Percentiles rank a stretch among this genome's conserved stretches.
Evolutionary conservation across 73 alveolate genomes (phyloP).

Genomic region (Tetrahymena malaccensis): DNA sequence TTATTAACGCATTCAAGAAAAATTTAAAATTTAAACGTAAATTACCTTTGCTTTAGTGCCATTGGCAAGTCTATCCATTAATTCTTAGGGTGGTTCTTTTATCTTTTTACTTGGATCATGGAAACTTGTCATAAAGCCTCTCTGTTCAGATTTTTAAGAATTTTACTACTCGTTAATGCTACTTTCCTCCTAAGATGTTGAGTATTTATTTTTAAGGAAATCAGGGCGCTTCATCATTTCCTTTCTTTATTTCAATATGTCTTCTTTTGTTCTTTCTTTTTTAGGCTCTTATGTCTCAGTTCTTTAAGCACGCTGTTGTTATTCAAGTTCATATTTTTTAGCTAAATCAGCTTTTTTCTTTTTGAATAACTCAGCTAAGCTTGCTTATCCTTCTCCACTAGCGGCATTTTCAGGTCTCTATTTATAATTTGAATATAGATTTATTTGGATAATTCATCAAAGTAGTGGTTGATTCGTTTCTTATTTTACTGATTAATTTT

Average conservation of each 20-base stretch:
- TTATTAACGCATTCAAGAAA: background rate
- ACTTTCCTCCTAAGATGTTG: background rate
- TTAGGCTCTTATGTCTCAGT: conserved; percentile 1
- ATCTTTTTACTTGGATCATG: background rate
- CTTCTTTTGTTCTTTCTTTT: conserved; percentile 41
- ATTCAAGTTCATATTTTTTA: background rate
- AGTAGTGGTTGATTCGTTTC: background rate
- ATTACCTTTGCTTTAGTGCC: conserved; percentile 47
- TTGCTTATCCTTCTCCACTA: background rate
- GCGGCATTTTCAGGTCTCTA: background rate
- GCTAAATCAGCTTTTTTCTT: background rate
- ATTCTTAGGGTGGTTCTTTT: background rate
- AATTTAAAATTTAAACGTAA: background rate
- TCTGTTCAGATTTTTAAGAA: background rate
- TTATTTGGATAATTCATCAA: no score
- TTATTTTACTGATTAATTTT: background rate
- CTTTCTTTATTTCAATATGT: conserved; percentile 27
- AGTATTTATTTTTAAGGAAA: background rate
- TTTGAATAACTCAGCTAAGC: background rate
- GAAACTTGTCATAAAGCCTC: background rate
- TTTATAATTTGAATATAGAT: background rate
- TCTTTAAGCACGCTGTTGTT: background rate
- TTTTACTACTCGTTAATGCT: background rate
- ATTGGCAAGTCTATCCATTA: conserved; percentile 49
- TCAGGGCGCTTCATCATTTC: conserved; percentile 44